These are phyloP conservation scores for Ceratobasidium papillatum DNA, from an alignment of 1,284 basidiomycete species.

Conservation along the genomic window DNA sequence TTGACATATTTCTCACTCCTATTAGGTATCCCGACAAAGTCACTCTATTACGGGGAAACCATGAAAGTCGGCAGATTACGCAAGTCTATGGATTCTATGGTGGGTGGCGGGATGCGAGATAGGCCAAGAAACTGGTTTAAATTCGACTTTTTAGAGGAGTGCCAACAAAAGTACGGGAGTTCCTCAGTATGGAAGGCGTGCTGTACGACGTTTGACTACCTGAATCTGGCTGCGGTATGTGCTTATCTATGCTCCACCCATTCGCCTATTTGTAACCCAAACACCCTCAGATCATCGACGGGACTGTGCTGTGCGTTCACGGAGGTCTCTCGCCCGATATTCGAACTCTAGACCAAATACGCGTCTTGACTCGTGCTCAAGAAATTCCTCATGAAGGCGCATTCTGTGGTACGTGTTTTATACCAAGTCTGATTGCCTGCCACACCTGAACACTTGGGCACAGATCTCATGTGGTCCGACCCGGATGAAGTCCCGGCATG, in stretches of 20 bases:
- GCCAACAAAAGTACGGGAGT: slow-evolving; percentile 95
- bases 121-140: neutral
- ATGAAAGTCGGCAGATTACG: slow-evolving; percentile 95
- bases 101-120: slow-evolving; percentile 54
- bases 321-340: slow-evolving; percentile 94
- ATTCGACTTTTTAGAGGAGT: slow-evolving; percentile 74
- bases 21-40: slow-evolving; percentile 90
- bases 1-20: neutral
- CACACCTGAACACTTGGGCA: slow-evolving; percentile 1
- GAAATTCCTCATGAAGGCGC: slow-evolving; percentile 98
- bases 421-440: neutral
- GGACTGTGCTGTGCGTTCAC: slow-evolving; percentile 89
- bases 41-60: slow-evolving; percentile 91
- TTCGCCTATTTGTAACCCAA: neutral
- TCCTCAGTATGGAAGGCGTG: slow-evolving; percentile 95
- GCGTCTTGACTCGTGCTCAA: slow-evolving; percentile 89
- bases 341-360: slow-evolving; percentile 89
- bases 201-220: slow-evolving; percentile 93
- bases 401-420: slow-evolving; percentile 78
- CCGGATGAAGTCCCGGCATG: slow-evolving; percentile 96
- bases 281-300: slow-evolving; percentile 85
- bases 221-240: slow-evolving; percentile 91
- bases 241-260: neutral
- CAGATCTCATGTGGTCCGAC: slow-evolving; percentile 98
- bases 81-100: slow-evolving; percentile 99